Evolutionary conservation across 2,329 filamentous ascomycete genomes (phyloP), one percentile per base, ranked within the genome.

Genomic region (Chaetomiaceae sp.): DNA sequence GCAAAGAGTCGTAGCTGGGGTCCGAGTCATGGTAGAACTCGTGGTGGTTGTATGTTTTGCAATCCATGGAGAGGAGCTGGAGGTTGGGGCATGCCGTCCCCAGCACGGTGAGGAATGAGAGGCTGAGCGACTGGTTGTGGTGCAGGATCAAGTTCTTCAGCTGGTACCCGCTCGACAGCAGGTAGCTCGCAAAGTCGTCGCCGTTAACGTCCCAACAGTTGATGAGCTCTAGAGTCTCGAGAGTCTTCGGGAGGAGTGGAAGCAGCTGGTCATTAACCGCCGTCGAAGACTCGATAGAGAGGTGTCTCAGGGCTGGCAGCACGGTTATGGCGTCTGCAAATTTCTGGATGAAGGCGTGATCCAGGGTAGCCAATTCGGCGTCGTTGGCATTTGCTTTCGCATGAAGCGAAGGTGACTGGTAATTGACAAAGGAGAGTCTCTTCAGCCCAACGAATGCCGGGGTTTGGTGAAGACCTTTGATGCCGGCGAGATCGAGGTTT

Each of bases 121-220:
- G 70, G 60, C 83, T 86, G 34, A 96, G 73, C 2, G 85, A 82
- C 55, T 88, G 83, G 61, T 95, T 95, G 67, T 95, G 87, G 47
- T 85, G 80, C 5, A 96, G 72, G 1, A 76, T 78, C 7, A 97
- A 74, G 33, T 79, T 78, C 46, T 78, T 77, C 19, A 97, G 71
- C n/a, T 79, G 70, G 19, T 72, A 68, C 0, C 90, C 91, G 60
- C 88, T 82, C 1, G 78, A 78, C 5, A 73, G 64, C 35, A 96
- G 74, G 61, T 86, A 96, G 0, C 68, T 64, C 21, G 74, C 70
- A 19, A 96, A 69, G 52, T 83, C 77, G 4, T 82, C 75, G 1
- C 88, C 85, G 4, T 76, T 82, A 9, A 96, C 69, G 55, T 87
- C 81, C 69, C 85, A 84, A 63, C 90, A 96, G 60, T 93, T 92